Evolutionary conservation across 192 early-diverging fungal species (phyloP).

Genomic region (Chytriomyces hyalinus): DNA sequence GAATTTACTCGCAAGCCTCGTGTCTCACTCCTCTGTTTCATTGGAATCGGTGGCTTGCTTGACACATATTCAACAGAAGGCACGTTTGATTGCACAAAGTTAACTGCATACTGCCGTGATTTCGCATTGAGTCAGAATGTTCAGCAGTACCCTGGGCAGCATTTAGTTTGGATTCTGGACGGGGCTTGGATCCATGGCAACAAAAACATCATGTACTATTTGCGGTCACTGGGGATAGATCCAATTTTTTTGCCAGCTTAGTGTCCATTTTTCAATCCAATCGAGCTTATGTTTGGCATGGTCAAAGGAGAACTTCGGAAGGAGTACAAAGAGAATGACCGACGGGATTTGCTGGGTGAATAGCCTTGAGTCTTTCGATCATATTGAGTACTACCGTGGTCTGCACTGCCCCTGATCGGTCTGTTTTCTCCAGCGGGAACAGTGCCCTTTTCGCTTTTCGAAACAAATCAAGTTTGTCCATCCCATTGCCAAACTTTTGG

Average conservation of each 20-base stretch:
- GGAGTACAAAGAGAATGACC: too few species aligned
- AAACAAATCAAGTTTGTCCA: too few species aligned
- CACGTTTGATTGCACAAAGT: conserved; percentile 32
- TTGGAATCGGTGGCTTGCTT: conserved; percentile 27
- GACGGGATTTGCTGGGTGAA: too few species aligned
- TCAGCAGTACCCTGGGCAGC: conserved; percentile 17
- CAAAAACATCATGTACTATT: conserved; percentile 5
- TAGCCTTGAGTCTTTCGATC: too few species aligned
- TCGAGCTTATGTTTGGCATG: too few species aligned
- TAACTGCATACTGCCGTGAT: conserved; percentile 15
- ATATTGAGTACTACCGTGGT: too few species aligned
- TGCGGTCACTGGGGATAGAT: background rate
- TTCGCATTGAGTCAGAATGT: conserved; percentile 28
- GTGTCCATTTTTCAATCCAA: too few species aligned
- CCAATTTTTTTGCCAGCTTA: background rate
- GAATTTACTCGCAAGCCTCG: conserved; percentile 28
- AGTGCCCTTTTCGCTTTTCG: too few species aligned
- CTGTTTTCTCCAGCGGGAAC: too few species aligned
- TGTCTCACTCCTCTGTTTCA: conserved; percentile 35
- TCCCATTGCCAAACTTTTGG: too few species aligned
- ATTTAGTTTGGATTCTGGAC: conserved; percentile 39
- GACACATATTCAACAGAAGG: conserved; percentile 18
- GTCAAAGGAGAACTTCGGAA: too few species aligned
- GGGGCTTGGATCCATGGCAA: conserved; percentile 31
- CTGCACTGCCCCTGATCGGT: too few species aligned